phyloP scores from a whole-genome alignment of 2,329 filamentous ascomycete genomes.

The Aquanectria penicillioides region DNA sequence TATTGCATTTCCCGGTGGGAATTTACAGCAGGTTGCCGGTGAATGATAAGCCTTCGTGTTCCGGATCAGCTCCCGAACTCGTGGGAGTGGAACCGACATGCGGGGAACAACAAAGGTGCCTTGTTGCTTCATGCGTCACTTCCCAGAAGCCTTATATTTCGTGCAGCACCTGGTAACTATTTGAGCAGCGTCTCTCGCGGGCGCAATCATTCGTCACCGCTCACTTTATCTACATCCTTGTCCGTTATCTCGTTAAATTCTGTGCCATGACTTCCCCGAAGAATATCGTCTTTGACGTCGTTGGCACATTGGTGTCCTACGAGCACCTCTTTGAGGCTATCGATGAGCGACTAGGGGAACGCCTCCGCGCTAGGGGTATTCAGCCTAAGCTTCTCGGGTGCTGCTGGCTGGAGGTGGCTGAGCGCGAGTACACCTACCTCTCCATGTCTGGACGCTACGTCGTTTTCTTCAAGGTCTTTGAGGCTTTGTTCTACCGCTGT shows the following conservation, averaged over 20 bases:
- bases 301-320: conserved; percentile 29
- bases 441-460: conserved; percentile 22
- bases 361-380: conserved; percentile 9
- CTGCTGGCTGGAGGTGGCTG: conserved; percentile 20
- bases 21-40: background rate
- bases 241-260: background rate
- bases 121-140: background rate
- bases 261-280: conserved; percentile 3
- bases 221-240: background rate
- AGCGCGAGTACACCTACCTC: conserved; percentile 21
- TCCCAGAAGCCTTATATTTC: background rate
- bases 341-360: conserved; percentile 11
- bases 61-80: background rate
- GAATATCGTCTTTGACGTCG: conserved; percentile 35
- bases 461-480: conserved; percentile 21
- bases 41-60: background rate
- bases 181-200: background rate
- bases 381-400: conserved; percentile 19
- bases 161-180: background rate
- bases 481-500: conserved; percentile 18
- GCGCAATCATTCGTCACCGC: background rate
- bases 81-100: background rate
- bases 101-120: background rate
- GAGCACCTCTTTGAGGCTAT: conserved; percentile 21
- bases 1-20: background rate